Evolutionary conservation across 768 basidiomycete species (phyloP).

Genomic region (Boletus reticuloceps): DNA sequence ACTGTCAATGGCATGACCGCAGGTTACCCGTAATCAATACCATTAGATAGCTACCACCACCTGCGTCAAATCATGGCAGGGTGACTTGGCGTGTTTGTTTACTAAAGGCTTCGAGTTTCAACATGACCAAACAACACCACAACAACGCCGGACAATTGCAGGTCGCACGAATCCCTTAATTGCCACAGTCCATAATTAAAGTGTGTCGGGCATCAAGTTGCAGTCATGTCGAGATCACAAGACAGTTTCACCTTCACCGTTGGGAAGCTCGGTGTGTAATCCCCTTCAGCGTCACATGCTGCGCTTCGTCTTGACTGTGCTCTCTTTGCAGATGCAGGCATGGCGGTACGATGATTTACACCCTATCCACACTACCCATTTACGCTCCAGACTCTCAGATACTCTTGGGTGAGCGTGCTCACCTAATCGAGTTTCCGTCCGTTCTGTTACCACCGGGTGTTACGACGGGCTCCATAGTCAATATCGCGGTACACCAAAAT

Average conservation of each 20-base stretch:
- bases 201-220: neutral
- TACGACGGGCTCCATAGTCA: slow-evolving; percentile 92
- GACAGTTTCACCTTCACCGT: slow-evolving; percentile 91
- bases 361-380: neutral
- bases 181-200: neutral
- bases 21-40: too few relatives aligned
- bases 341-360: slow-evolving; percentile 63
- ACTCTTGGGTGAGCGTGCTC: slow-evolving; percentile 88
- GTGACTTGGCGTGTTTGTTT: slow-evolving; percentile 15
- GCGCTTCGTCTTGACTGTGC: slow-evolving; percentile 9
- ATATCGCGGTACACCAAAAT: slow-evolving; percentile 93
- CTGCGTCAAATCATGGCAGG: too few relatives aligned
- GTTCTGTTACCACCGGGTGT: slow-evolving; percentile 91
- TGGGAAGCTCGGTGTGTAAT: slow-evolving; percentile 82
- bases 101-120: slow-evolving; percentile 21
- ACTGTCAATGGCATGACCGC: too few relatives aligned
- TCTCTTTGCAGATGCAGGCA: slow-evolving; percentile 74
- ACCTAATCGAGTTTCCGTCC: slow-evolving; percentile 97
- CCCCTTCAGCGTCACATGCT: neutral
- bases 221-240: slow-evolving; percentile 36
- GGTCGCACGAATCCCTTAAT: neutral
- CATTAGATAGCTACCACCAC: too few relatives aligned
- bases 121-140: slow-evolving; percentile 22
- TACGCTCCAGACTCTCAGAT: slow-evolving; percentile 48
- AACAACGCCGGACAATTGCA: slow-evolving; percentile 13